Percentiles rank a stretch among this genome's conserved stretches.
Conservation (phyloP, 1,139 yeast genomes). For the Suhomyces anneliseae region DNA sequence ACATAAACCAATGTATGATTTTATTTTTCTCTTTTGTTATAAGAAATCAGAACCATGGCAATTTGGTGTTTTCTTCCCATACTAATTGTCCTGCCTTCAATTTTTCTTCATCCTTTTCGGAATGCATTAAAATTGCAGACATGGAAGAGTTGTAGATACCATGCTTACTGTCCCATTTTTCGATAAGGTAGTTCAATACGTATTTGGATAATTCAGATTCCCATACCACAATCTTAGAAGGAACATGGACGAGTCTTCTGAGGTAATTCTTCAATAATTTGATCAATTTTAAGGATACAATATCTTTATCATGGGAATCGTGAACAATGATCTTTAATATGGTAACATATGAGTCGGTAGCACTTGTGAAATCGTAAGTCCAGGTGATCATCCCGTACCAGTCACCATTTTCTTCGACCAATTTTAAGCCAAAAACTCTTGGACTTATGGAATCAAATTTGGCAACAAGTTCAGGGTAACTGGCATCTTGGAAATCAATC, state of each 20-base stretch:
- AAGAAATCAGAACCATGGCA: conserved; percentile 42
- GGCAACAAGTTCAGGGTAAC: conserved; percentile 26
- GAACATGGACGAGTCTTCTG: conserved; percentile 9
- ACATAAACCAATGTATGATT: no score
- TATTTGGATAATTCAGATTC: conserved; percentile 29
- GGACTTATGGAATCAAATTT: conserved; percentile 28
- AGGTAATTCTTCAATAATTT: conserved; percentile 24
- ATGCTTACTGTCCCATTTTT: conserved; percentile 16
- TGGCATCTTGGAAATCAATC: conserved; percentile 25
- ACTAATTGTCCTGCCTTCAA: conserved; percentile 27
- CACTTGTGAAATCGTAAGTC: conserved; percentile 39
- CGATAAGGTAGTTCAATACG: conserved; percentile 17
- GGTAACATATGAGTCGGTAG: conserved; percentile 25
- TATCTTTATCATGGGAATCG: conserved; percentile 19
- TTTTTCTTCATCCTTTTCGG: conserved; percentile 23
- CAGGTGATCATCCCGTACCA: conserved; percentile 36
- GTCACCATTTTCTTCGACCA: conserved; percentile 18
- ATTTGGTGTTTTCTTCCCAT: conserved; percentile 48
- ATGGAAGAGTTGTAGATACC: conserved; percentile 37
- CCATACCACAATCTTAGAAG: conserved; percentile 35
- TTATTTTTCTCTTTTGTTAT: no score
- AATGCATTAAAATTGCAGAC: conserved; percentile 36
- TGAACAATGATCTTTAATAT: conserved; percentile 31
- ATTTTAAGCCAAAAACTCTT: conserved; percentile 32
- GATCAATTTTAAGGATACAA: conserved; percentile 24